Evolutionary conservation across 305 asterid genomes (phyloP).

Genomic region (Solanum hybrid): DNA sequence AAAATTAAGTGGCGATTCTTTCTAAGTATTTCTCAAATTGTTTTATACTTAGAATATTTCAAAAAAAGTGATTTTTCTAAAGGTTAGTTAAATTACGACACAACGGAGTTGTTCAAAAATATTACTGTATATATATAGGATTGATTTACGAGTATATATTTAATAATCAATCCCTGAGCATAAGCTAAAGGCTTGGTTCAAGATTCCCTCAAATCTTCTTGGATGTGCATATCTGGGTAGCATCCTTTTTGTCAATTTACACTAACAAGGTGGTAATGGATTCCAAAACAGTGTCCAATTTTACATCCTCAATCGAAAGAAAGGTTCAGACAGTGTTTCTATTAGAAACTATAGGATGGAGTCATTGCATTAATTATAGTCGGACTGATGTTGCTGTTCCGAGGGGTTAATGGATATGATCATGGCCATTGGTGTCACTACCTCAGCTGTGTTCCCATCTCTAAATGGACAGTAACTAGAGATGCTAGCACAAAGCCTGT

Average conservation of each 20-base stretch:
- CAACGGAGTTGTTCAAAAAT: too few species aligned
- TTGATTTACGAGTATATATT: too few species aligned
- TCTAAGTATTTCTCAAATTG: too few species aligned
- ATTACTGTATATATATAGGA: too few species aligned
- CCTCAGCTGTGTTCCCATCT: slow-evolving; percentile 58
- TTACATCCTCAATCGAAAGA: background rate
- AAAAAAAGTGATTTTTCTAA: too few species aligned
- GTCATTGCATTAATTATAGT: slow-evolving; percentile 5
- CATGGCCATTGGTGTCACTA: slow-evolving; percentile 81
- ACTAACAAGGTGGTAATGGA: slow-evolving; percentile 43
- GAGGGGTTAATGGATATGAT: slow-evolving; percentile 9
- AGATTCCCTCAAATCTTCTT: too few species aligned
- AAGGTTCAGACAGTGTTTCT: background rate
- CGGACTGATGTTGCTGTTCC: slow-evolving; percentile 55
- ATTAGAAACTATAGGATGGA: background rate
- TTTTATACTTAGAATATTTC: too few species aligned
- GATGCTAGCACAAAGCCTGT: background rate
- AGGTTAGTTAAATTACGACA: too few species aligned
- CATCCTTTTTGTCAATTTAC: slow-evolving; percentile 37
- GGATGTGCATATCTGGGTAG: too few species aligned
- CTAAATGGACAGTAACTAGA: slow-evolving; percentile 42
- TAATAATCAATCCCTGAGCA: too few species aligned
- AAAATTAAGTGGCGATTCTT: too few species aligned
- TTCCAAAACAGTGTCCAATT: background rate
- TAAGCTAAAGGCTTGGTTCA: too few species aligned